Conservation (phyloP, 139 green algal genomes). For the Chlorella sp. region DNA sequence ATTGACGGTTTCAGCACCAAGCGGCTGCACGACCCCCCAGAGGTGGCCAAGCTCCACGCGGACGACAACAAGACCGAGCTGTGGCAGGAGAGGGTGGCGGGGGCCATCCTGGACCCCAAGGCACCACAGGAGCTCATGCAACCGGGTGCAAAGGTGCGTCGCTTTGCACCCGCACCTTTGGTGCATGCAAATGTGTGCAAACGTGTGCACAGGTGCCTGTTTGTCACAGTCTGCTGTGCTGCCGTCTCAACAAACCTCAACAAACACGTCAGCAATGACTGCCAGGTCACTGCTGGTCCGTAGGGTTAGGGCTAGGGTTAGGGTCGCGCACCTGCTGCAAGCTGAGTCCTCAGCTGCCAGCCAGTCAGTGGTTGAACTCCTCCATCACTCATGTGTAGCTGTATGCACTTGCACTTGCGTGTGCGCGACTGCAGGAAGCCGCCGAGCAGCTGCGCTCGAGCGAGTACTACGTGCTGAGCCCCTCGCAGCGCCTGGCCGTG, state of each 20-base stretch:
- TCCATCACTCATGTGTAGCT: too few species aligned
- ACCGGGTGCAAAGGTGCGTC: constrained; percentile 1
- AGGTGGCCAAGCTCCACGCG: background rate
- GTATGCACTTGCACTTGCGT: too few species aligned
- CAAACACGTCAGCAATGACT: too few species aligned
- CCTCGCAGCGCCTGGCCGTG: constrained; percentile 48
- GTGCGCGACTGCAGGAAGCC: constrained; percentile 29
- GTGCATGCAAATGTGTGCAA: too few species aligned
- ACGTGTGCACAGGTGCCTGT: too few species aligned
- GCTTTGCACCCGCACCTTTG: background rate
- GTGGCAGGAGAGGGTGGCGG: constrained; percentile 14
- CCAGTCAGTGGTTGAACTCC: too few species aligned
- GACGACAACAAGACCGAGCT: constrained; percentile 11
- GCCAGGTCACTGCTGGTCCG: too few species aligned
- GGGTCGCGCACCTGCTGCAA: too few species aligned
- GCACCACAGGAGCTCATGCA: constrained; percentile 3
- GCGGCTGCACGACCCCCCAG: constrained; percentile 7
- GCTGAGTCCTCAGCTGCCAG: too few species aligned
- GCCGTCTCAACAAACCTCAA: too few species aligned
- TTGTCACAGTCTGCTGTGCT: too few species aligned
- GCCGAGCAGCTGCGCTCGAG: constrained; percentile 16
- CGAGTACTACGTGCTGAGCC: constrained; percentile 57
- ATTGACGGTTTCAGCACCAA: constrained; percentile 20
- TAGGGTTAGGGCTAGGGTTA: too few species aligned
- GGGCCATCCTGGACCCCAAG: constrained; percentile 8